A percentile compares a stretch with the other conserved stretches of the same genome.
Evolutionary conservation across 345 rosid genomes (phyloP).

Genomic region (Eucalyptus guilfoylei): DNA sequence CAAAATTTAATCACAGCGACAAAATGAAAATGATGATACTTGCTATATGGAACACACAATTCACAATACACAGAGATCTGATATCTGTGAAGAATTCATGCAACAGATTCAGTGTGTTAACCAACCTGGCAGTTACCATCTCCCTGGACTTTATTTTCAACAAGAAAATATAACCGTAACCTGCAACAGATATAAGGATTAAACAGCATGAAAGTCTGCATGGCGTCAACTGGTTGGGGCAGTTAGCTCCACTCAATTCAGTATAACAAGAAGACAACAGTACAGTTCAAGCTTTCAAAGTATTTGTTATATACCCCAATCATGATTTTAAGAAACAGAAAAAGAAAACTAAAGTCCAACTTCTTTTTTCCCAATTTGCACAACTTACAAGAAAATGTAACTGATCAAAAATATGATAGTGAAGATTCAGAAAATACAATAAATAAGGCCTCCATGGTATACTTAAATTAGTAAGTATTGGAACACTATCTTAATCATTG

Average conservation of each 20-base stretch:
- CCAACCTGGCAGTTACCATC: slow-evolving; percentile 78
- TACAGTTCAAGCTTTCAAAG: neutral
- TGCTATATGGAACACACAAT: neutral
- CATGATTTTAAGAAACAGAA: neutral
- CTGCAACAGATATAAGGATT: slow-evolving; percentile 1
- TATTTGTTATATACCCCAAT: neutral
- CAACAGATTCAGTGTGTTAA: neutral
- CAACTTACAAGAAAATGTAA: neutral
- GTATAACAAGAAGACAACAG: neutral
- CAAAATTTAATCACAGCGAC: neutral
- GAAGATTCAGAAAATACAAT: neutral
- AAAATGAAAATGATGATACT: neutral
- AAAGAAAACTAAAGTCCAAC: neutral
- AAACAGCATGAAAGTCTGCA: neutral
- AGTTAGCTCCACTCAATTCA: neutral
- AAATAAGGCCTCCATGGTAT: neutral
- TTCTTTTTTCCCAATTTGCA: neutral
- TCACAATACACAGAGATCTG: neutral
- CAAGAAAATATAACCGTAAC: slow-evolving; percentile 36
- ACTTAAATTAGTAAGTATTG: neutral
- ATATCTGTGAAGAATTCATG: neutral
- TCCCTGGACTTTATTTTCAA: slow-evolving; percentile 58
- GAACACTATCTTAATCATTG: neutral
- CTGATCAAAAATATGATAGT: neutral
- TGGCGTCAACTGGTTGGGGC: neutral